These are phyloP conservation scores for Diversispora eburnea DNA, from an alignment of 192 early-diverging fungal species.

Conservation along the genomic window DNA sequence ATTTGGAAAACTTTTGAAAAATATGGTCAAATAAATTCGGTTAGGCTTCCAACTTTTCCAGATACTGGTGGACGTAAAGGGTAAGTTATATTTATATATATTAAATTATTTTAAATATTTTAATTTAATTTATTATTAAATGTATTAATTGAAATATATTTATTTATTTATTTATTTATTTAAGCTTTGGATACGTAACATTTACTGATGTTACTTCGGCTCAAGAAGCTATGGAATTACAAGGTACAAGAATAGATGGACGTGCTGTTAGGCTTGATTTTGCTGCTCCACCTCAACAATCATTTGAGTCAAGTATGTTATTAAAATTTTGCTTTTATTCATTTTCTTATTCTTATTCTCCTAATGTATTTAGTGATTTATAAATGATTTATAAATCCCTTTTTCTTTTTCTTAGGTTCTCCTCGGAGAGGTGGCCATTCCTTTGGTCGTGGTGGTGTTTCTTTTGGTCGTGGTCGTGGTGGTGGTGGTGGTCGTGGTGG, in stretches of 20 bases:
- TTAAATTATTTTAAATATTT: constrained; percentile 29
- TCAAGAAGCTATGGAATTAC: constrained; percentile 74
- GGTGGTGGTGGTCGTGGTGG: background rate
- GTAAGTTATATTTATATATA: background rate
- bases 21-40: constrained; percentile 60
- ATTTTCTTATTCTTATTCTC: background rate
- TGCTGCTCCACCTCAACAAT: constrained; percentile 48
- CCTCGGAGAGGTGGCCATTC: constrained; percentile 33
- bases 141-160: background rate
- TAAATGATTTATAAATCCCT: constrained; percentile 1
- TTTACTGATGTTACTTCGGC: constrained; percentile 66
- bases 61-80: constrained; percentile 74
- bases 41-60: constrained; percentile 73
- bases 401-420: background rate
- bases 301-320: constrained; percentile 31
- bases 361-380: constrained; percentile 36
- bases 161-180: background rate
- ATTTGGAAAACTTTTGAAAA: constrained; percentile 53
- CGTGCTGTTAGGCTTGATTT: constrained; percentile 87
- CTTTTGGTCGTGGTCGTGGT: constrained; percentile 49
- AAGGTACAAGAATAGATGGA: constrained; percentile 72
- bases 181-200: constrained; percentile 84
- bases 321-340: background rate
- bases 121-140: background rate
- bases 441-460: constrained; percentile 52